phyloP scores from a whole-genome alignment of 208 protist genomes.

The Trypanosoma caninum region DNA sequence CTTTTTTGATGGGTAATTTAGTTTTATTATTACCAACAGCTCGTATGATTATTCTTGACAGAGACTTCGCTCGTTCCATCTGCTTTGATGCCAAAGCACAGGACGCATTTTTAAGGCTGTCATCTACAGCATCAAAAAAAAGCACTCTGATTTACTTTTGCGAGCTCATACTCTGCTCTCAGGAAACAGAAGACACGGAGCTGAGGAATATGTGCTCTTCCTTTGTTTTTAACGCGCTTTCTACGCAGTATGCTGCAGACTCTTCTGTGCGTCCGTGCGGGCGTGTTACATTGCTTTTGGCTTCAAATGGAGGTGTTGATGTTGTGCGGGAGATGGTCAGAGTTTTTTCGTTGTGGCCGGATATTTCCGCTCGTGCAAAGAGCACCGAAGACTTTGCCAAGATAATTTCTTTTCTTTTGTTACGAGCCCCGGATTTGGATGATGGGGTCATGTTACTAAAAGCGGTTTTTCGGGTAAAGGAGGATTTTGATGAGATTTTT shows the following conservation, averaged over 20 bases:
- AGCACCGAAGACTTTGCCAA: constrained; percentile 47
- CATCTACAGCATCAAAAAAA: constrained; percentile 3
- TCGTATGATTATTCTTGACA: constrained; percentile 45
- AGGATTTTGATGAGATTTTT: constrained; percentile 48
- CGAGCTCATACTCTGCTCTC: constrained; percentile 12
- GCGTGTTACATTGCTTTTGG: constrained; percentile 37
- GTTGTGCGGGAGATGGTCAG: constrained; percentile 38
- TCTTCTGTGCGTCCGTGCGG: constrained; percentile 35
- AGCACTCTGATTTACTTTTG: constrained; percentile 10
- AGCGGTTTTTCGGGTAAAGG: constrained; percentile 30
- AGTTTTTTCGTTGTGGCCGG: constrained; percentile 39
- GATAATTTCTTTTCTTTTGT: constrained; percentile 41
- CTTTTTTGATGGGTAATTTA: constrained; percentile 28
- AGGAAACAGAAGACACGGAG: constrained; percentile 1
- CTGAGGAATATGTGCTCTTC: constrained; percentile 17
- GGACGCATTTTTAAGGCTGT: constrained; percentile 11
- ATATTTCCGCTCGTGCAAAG: constrained; percentile 36
- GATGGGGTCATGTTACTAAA: constrained; percentile 33
- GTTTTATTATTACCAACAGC: constrained; percentile 57
- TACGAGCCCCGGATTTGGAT: constrained; percentile 31
- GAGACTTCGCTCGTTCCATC: constrained; percentile 27
- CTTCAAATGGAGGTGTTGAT: constrained; percentile 23
- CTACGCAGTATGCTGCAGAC: constrained; percentile 15
- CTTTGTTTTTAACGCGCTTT: constrained; percentile 43
- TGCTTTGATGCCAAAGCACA: constrained; percentile 9